Evolutionary conservation across 2,329 filamentous ascomycete genomes (phyloP), one percentile per base, ranked within the genome.

Genomic region (Phaeosphaeriaceae sp.): DNA sequence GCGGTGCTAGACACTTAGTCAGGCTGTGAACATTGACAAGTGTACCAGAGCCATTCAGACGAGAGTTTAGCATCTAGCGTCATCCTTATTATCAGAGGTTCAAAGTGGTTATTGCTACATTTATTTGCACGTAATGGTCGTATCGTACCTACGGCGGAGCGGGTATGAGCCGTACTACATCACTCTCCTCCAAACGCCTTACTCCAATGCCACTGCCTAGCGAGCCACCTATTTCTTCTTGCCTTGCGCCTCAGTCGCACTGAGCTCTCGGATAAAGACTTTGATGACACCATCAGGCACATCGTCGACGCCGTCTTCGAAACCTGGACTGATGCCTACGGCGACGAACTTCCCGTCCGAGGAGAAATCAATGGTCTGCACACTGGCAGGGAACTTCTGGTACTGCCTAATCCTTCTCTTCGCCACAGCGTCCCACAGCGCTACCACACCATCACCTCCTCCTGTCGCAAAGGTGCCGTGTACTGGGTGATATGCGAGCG

Each of bases 361-460:
- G 42, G 89, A 93, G 76, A 97, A 97, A 1, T 87, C 86, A 60
- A 97, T 80, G 0, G 90, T 89, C 10, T 91, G 89, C 8, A 97
- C 88, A 71, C 89, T 93, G 46, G 93, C 88, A 17, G 89, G 85
- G 58, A 94, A 93, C 72, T 91, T 91, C 71, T 93, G 92, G 77
- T 97, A 97, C 75, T 96, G 92, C 74, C 92, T 87, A 77, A 97
- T 91, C 76, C 94, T 87, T 71, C 93, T 86, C 87, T 97, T 97
- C 56, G 92, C 91, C 69, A 93, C 89, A 10, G 91, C 93, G 76
- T 97, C 94, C 94, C 94, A 97, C 46, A 97, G 81, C 5, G 92
- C 92, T n/a, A 97, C 93, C 9, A 94, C 91, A 35, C 93, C 92
- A 74, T 97, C 94, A 28, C 93, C 94, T 47, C 94, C 94, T 26